These are phyloP conservation scores for Pichia sp. DNA, from an alignment of 1,139 yeast genomes.

Conservation along the genomic window DNA sequence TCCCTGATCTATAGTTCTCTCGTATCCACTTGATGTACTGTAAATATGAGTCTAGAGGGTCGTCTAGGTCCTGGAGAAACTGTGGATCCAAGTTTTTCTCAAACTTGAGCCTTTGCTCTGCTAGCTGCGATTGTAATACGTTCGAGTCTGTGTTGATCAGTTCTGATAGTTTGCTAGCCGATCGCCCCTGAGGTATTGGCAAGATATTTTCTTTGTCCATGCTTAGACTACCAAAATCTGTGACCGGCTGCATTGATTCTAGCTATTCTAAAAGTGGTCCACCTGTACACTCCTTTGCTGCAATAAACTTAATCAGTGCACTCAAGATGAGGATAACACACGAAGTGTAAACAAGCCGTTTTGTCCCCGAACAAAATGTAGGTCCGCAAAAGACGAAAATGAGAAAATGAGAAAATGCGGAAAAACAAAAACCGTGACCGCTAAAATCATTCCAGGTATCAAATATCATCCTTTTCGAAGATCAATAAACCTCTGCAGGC, in stretches of 20 bases:
- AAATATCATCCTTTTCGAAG: neutral
- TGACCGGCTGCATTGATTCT: slow-evolving; percentile 11
- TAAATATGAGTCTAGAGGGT: slow-evolving; percentile 70
- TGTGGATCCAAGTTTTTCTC: slow-evolving; percentile 32
- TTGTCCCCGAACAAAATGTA: neutral
- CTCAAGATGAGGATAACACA: neutral
- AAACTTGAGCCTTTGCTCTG: slow-evolving; percentile 36
- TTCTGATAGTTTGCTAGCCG: slow-evolving; percentile 55
- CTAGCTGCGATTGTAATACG: slow-evolving; percentile 33
- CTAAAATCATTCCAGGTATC: no score
- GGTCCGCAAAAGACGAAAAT: neutral
- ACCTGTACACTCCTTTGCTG: neutral
- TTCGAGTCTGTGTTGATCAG: slow-evolving; percentile 36
- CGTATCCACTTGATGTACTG: slow-evolving; percentile 74
- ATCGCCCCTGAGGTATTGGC: slow-evolving; percentile 66
- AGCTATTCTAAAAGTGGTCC: neutral
- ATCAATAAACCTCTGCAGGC: slow-evolving; percentile 4
- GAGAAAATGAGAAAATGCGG: neutral
- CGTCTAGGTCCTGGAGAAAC: slow-evolving; percentile 57
- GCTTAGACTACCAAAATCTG: slow-evolving; percentile 55
- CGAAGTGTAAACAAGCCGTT: slow-evolving; percentile 1
- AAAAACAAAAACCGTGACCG: neutral
- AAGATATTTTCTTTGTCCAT: slow-evolving; percentile 76
- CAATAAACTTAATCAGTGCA: neutral
- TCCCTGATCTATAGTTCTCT: slow-evolving; percentile 63